Evolutionary conservation across 1,139 yeast species (phyloP), one percentile per base, ranked within the genome.

Genomic region (Kodamaea sp.): DNA sequence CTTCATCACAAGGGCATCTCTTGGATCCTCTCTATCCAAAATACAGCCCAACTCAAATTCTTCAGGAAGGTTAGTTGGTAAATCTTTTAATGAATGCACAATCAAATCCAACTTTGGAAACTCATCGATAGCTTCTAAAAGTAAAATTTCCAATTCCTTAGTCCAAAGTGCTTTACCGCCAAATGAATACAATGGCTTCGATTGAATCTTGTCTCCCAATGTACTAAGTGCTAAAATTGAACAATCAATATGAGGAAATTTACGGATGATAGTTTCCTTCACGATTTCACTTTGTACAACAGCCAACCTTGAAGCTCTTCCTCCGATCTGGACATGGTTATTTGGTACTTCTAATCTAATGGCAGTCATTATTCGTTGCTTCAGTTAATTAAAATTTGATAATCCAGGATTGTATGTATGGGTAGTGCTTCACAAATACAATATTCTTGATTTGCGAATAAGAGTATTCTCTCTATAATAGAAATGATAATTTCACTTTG

Each of bases 111-210:
- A 71, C 57, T 79, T 69, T 40, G 87, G 86, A 49, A 72, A 79
- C 37, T 67, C 72, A n/a, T 79, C 88, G 31, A 81, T 67, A 37
- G 75, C 67, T 46, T 75, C 76, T 48, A 85, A 70, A 40, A 92
- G 67, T 40, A 89, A 67, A 26, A 81, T 83, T 62, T 92, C 98
- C 45, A 92, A 72, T 61, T 92, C 98, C 57, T 88, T 86, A 8
- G 98, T 92, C 98, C 98, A 92, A 32, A 92, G 65, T 1, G 96
- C 81, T 60, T 92, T 92, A 24, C 98, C 98, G 29, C 97, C 97
- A 64, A 92, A 92, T 6, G 96, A 78, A 61, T 92, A 94, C 40
- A 92, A 71, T 5, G 98, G 97, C 54, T 81, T 83, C 53, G 77
- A 77, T 58, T 81, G 92, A 29, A 84, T 82, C 58, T 86, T 84